phyloP scores from a whole-genome alignment of 495 filamentous ascomycete species.

The Chlorociboria aeruginascens region DNA sequence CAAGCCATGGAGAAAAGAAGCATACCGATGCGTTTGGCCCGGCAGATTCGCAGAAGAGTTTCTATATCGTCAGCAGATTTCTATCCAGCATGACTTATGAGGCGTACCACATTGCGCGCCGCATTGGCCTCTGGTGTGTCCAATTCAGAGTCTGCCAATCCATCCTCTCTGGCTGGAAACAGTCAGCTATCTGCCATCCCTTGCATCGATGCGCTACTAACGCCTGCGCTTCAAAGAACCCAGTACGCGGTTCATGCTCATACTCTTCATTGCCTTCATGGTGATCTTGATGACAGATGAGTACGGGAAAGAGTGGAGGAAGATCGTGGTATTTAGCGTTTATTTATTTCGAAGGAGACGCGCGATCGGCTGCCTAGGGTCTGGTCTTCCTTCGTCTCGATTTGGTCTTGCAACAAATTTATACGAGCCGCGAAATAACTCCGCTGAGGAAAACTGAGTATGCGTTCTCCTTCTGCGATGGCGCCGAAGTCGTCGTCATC shows the following conservation, averaged over 20 bases:
- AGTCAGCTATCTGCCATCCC: neutral
- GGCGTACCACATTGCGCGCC: slow-evolving; percentile 37
- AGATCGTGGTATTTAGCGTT: neutral
- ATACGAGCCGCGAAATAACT: no score
- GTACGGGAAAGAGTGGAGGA: neutral
- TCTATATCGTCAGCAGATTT: slow-evolving; percentile 14
- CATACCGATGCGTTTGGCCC: slow-evolving; percentile 50
- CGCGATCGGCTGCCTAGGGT: no score
- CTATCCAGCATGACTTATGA: no score
- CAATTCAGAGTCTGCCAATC: slow-evolving; percentile 19
- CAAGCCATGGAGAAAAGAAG: neutral
- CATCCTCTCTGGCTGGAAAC: neutral
- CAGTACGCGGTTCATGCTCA: slow-evolving; percentile 43
- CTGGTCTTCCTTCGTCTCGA: neutral
- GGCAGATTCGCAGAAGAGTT: slow-evolving; percentile 69
- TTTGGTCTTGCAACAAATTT: neutral
- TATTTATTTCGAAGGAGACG: no score
- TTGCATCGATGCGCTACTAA: slow-evolving; percentile 2
- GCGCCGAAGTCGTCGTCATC: no score
- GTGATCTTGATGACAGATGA: slow-evolving; percentile 2
- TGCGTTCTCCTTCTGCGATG: no score
- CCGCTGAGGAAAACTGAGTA: no score
- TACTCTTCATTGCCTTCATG: slow-evolving; percentile 34
- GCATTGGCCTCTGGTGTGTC: slow-evolving; percentile 48
- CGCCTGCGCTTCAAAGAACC: slow-evolving; percentile 35